A percentile compares a stretch with the other conserved stretches of the same genome.
phyloP scores from a whole-genome alignment of 176 grass and related monocot species.

The Melocanna baccifera region DNA sequence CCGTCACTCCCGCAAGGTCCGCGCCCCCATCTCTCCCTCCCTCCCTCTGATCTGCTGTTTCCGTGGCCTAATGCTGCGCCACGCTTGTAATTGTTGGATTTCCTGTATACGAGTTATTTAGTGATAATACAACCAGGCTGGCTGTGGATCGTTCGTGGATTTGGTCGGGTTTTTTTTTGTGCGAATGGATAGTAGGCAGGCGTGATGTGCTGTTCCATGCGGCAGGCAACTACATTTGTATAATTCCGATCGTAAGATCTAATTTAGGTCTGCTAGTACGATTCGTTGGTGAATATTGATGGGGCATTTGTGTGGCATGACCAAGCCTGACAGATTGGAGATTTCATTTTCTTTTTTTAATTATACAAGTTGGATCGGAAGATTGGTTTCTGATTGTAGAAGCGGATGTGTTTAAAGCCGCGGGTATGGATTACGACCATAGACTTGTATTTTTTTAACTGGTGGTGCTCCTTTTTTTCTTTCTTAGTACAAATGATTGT shows the following conservation, averaged over 20 bases:
- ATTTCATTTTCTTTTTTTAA: background rate
- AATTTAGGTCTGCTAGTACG: background rate
- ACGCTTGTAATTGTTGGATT: background rate
- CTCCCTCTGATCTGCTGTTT: background rate
- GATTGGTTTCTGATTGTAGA: background rate
- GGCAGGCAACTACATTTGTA: background rate
- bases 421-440: background rate
- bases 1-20: constrained; percentile 81
- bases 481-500: background rate
- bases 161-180: background rate
- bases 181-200: background rate
- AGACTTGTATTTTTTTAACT: background rate
- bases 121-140: background rate
- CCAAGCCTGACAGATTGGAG: background rate
- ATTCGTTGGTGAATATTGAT: background rate
- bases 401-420: background rate
- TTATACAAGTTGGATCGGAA: background rate
- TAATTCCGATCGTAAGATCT: background rate
- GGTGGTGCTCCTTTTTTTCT: background rate
- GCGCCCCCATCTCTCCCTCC: background rate
- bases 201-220: background rate
- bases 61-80: background rate
- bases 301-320: background rate
- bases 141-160: background rate
- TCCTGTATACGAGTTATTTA: background rate